These are phyloP conservation scores for Boletus bicolor DNA, from an alignment of 768 basidiomycete genomes.

Conservation along the genomic window DNA sequence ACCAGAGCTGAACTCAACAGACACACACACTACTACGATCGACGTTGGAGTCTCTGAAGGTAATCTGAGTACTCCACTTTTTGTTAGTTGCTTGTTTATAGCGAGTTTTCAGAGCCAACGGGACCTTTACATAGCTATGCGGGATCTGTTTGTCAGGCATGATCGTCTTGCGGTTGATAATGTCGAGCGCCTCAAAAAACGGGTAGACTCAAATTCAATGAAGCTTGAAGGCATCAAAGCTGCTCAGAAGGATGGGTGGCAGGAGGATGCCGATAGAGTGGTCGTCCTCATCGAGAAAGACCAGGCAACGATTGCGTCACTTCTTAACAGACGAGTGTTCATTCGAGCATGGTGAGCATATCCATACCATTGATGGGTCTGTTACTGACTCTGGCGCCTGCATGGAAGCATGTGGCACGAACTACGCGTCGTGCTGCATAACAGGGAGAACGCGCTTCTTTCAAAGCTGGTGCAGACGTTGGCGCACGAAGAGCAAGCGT, in stretches of 20 bases:
- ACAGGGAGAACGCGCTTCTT: slow-evolving; percentile 80
- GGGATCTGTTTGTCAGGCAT: slow-evolving; percentile 82
- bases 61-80: slow-evolving; percentile 23
- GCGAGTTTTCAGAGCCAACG: slow-evolving; percentile 55
- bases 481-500: slow-evolving; percentile 70
- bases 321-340: slow-evolving; percentile 78
- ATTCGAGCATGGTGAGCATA: slow-evolving; percentile 74
- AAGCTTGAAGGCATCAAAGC: slow-evolving; percentile 75
- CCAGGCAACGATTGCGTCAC: slow-evolving; percentile 71
- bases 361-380: neutral
- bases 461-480: slow-evolving; percentile 71
- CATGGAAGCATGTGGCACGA: slow-evolving; percentile 86
- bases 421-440: slow-evolving; percentile 87
- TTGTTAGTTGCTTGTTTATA: slow-evolving; percentile 10
- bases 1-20: slow-evolving; percentile 35
- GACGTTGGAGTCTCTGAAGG: slow-evolving; percentile 78
- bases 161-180: slow-evolving; percentile 88
- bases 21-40: slow-evolving; percentile 59
- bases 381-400: slow-evolving; percentile 6
- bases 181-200: slow-evolving; percentile 83
- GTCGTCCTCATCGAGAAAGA: slow-evolving; percentile 77
- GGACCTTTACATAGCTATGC: slow-evolving; percentile 82
- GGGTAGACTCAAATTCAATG: slow-evolving; percentile 69
- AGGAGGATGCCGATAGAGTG: slow-evolving; percentile 78
- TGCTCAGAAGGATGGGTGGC: slow-evolving; percentile 78